These are phyloP conservation scores for Penicillium capsulatum DNA, from an alignment of 2,329 filamentous ascomycete genomes.

Conservation along the genomic window DNA sequence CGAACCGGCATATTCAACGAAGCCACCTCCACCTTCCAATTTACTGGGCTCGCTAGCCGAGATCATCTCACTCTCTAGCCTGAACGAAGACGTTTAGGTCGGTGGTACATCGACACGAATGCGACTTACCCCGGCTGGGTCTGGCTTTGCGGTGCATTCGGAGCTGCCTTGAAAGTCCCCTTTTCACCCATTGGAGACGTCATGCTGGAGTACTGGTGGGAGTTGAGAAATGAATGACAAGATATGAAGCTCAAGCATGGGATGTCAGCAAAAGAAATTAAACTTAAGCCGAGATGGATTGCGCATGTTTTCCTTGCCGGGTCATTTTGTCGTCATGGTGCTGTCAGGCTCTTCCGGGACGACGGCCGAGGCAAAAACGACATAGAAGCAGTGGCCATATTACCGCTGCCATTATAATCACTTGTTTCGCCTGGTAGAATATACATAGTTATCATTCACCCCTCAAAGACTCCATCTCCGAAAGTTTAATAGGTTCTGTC, in stretches of 20 bases:
- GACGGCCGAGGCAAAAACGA: too few species aligned
- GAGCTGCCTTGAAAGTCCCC: constrained; percentile 21
- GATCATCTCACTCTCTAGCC: constrained; percentile 21
- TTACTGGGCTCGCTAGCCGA: constrained; percentile 35
- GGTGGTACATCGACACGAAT: not conserved
- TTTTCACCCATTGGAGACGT: constrained; percentile 25
- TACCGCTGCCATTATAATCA: too few species aligned
- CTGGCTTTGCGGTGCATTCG: constrained; percentile 22
- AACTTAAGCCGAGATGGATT: too few species aligned
- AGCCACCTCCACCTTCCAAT: constrained; percentile 24
- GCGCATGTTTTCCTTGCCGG: too few species aligned
- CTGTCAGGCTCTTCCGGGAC: constrained; percentile 4
- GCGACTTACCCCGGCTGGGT: constrained; percentile 26
- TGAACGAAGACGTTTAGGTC: not conserved
- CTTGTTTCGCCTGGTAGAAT: too few species aligned
- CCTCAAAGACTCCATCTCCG: too few species aligned
- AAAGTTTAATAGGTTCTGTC: too few species aligned
- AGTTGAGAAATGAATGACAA: too few species aligned
- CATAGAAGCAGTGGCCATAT: too few species aligned
- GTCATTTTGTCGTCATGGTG: constrained; percentile 26
- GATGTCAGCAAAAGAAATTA: too few species aligned
- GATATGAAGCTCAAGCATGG: too few species aligned
- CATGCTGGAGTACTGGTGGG: constrained; percentile 6
- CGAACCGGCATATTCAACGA: constrained; percentile 43
- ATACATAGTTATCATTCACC: too few species aligned